Conservation (phyloP, 176 grass and related monocot species). For the Coix lacrymajobi region DNA sequence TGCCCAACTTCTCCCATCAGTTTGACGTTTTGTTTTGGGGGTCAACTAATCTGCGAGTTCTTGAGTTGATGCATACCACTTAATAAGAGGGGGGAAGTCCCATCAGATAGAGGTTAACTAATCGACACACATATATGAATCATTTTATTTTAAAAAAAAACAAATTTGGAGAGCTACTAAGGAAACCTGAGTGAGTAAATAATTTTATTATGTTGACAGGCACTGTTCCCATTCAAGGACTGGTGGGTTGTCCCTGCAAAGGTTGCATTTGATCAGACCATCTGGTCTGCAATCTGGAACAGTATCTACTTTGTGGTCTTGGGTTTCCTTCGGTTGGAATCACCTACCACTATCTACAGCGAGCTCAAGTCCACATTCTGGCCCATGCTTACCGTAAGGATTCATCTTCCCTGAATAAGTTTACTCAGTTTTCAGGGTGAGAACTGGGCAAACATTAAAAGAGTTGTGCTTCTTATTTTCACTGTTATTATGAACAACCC, state of each 20-base stretch:
- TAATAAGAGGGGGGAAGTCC: not conserved
- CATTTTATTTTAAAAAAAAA: not conserved
- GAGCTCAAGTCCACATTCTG: conserved; percentile 89
- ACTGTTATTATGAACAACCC: not conserved
- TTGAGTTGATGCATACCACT: not conserved
- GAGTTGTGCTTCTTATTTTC: not conserved
- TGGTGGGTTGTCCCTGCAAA: conserved; percentile 97
- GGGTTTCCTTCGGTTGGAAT: conserved; percentile 78
- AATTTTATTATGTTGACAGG: conserved; percentile 29
- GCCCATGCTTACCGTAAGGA: conserved; percentile 92
- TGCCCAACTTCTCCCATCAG: not conserved
- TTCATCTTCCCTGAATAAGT: not conserved
- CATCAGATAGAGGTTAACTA: not conserved
- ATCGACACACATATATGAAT: not conserved
- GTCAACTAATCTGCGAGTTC: not conserved
- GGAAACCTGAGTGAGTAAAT: not conserved
- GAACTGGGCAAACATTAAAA: not conserved
- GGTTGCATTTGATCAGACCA: conserved; percentile 83
- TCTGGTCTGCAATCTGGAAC: conserved; percentile 92
- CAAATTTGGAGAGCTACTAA: not conserved
- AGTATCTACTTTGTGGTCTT: conserved; percentile 84
- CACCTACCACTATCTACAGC: conserved; percentile 59
- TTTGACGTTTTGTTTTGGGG: not conserved
- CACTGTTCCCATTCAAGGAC: conserved; percentile 83
- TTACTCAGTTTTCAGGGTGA: not conserved